These are phyloP conservation scores for Fusarium poae DNA, from an alignment of 2,329 filamentous ascomycete species.

Conservation along the genomic window DNA sequence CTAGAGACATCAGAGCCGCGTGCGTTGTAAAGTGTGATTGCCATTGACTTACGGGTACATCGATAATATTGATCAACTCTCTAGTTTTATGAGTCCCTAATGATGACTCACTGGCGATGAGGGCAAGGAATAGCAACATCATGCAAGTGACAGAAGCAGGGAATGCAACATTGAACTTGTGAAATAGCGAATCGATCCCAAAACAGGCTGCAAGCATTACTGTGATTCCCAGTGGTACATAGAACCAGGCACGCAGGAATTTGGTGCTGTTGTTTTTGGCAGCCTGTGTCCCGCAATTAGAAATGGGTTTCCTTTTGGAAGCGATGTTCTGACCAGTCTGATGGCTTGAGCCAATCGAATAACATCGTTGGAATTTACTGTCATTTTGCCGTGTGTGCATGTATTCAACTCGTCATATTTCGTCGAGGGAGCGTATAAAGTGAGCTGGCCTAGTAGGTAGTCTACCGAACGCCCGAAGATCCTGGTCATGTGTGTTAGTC, in stretches of 20 bases:
- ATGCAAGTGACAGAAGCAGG: conserved; percentile 71
- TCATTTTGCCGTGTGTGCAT: conserved; percentile 31
- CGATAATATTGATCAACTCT: conserved; percentile 62
- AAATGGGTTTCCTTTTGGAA: not conserved
- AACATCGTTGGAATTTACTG: conserved; percentile 25
- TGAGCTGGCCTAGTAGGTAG: conserved; percentile 22
- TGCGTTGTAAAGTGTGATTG: not conserved
- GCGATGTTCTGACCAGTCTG: conserved; percentile 32
- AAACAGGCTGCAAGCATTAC: conserved; percentile 59
- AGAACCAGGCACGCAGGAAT: conserved; percentile 59
- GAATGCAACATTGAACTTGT: conserved; percentile 65
- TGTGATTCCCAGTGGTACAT: conserved; percentile 61
- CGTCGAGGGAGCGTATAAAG: conserved; percentile 7
- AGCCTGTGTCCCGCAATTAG: conserved; percentile 36
- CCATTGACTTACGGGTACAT: conserved; percentile 62
- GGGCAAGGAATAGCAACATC: conserved; percentile 64
- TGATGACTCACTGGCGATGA: conserved; percentile 61
- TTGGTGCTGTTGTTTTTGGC: conserved; percentile 33
- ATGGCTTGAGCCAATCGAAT: conserved; percentile 40
- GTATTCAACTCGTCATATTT: conserved; percentile 11
- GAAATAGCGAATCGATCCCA: conserved; percentile 59
- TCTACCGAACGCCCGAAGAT: conserved; percentile 12
- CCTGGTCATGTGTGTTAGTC: conserved; percentile 33
- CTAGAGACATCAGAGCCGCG: conserved; percentile 50
- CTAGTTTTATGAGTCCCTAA: conserved; percentile 64